Conservation (phyloP, 768 basidiomycete species). For the Panellus pusillus region DNA sequence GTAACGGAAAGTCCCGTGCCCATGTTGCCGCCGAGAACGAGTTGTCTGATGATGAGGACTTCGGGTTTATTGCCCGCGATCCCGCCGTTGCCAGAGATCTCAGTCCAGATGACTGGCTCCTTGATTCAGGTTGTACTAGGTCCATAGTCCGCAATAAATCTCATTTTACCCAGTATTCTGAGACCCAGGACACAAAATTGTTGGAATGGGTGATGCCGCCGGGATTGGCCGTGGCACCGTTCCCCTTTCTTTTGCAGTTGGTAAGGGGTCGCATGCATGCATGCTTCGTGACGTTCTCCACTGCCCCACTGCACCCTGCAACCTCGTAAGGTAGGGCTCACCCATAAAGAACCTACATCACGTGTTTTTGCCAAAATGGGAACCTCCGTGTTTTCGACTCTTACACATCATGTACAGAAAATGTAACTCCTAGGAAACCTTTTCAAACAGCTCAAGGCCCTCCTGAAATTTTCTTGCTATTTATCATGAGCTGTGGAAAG, state of each 20-base stretch:
- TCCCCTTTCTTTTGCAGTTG: conserved; percentile 8
- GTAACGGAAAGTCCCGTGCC: conserved; percentile 3
- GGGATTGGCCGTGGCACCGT: conserved; percentile 11
- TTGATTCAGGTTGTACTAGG: conserved; percentile 20
- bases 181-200: conserved; percentile 15
- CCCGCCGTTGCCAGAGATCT: background rate
- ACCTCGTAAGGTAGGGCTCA: no score
- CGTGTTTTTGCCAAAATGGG: no score
- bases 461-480: no score
- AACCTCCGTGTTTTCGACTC: no score
- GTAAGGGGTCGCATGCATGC: background rate
- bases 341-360: no score
- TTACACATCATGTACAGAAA: no score
- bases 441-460: no score
- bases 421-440: no score
- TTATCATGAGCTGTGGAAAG: no score
- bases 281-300: conserved; percentile 7
- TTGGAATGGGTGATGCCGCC: conserved; percentile 9
- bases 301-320: conserved; percentile 11
- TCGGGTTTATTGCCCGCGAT: conserved; percentile 11
- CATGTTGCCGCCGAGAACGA: conserved; percentile 4
- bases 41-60: conserved; percentile 10
- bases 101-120: conserved; percentile 15
- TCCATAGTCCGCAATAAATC: conserved; percentile 18
- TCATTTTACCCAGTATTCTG: conserved; percentile 12